Base-by-base conservation (phyloP, 148 eudicot species). In the Cornus kousa region DNA sequence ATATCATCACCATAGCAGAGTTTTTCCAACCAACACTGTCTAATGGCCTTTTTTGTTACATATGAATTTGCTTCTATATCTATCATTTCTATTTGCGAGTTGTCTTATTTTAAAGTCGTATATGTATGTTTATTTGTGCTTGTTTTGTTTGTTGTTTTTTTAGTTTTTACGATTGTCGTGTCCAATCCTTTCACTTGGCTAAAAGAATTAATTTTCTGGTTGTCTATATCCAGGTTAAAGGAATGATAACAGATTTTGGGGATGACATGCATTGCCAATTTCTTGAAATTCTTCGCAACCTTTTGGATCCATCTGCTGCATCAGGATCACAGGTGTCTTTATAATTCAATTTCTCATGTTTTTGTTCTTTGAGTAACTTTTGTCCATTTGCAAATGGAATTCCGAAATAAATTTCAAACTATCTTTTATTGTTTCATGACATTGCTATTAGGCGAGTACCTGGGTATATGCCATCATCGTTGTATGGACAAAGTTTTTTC, bases 251-350 rank as follows among this genome's bases (percentile, higher is more conserved):
- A 28, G 98, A 96, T 87, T 96, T 88, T 85, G 99, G 90, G 68
- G 99, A 92, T 86, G 90, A 88, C 80, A 96, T 96, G 99, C 99
- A 96, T 73, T 92, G 95, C 86, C 99, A 96, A 71, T 96, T 96
- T 86, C 91, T 93, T 74, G 99, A 96, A 83, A 93, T 96, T 82
- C 89, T 93, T 78, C 95, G 97, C 69, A 92, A 88, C 81, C 88
- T 96, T 80, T 84, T 96, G 87, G 99, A 92, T 82, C 74, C 97
- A 17, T 88, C 82, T 79, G 43, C 98, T 79, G 43, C 98, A 22
- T 75, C 98, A 75, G 98, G 91, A 77, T 76, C 91, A 40, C 98
- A 92, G 98, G 99, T 95, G 78, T 74, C 75, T 59, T 79, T 53
- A 73, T 64, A 76, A 65, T 68, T 12, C 71, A n/a, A 74, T 43